Percentiles rank a stretch among this genome's conserved stretches.
Conservation (phyloP, 169 alveolate species). For the Cryptosporidium andersoni region DNA sequence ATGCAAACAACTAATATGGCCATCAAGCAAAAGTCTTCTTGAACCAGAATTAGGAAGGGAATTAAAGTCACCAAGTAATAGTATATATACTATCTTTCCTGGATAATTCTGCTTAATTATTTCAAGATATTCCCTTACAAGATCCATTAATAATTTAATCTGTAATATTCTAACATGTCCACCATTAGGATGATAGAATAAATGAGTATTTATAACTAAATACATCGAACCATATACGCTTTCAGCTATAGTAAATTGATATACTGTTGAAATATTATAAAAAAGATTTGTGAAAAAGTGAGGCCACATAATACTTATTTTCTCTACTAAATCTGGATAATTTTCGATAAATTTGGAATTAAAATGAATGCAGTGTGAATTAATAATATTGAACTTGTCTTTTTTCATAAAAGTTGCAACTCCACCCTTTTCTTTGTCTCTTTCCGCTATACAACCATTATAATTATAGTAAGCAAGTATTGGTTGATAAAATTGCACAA, state of each 20-base stretch:
- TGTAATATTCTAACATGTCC: slow-evolving; percentile 60
- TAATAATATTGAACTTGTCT: slow-evolving; percentile 7
- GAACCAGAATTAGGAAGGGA: slow-evolving; percentile 53
- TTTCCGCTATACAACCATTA: slow-evolving; percentile 36
- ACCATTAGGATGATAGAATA: slow-evolving; percentile 48
- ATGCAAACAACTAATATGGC: slow-evolving; percentile 1
- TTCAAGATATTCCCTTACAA: neutral
- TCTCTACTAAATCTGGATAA: slow-evolving; percentile 8
- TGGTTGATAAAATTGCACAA: slow-evolving; percentile 14
- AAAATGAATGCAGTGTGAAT: slow-evolving; percentile 27
- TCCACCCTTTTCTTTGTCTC: slow-evolving; percentile 9
- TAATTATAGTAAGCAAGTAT: neutral
- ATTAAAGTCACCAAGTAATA: slow-evolving; percentile 51
- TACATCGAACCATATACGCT: slow-evolving; percentile 4
- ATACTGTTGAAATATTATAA: slow-evolving; percentile 30
- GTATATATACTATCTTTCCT: neutral
- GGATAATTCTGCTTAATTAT: slow-evolving; percentile 4
- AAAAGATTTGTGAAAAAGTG: slow-evolving; percentile 11
- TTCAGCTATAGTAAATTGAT: slow-evolving; percentile 23
- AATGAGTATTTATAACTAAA: slow-evolving; percentile 38
- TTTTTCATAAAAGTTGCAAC: slow-evolving; percentile 30
- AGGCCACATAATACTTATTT: slow-evolving; percentile 38
- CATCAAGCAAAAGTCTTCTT: slow-evolving; percentile 27
- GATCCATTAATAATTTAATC: slow-evolving; percentile 40
- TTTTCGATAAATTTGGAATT: neutral